Base-by-base conservation (phyloP, 2,329 filamentous ascomycete genomes). In the Scedosporium minutisporum region DNA sequence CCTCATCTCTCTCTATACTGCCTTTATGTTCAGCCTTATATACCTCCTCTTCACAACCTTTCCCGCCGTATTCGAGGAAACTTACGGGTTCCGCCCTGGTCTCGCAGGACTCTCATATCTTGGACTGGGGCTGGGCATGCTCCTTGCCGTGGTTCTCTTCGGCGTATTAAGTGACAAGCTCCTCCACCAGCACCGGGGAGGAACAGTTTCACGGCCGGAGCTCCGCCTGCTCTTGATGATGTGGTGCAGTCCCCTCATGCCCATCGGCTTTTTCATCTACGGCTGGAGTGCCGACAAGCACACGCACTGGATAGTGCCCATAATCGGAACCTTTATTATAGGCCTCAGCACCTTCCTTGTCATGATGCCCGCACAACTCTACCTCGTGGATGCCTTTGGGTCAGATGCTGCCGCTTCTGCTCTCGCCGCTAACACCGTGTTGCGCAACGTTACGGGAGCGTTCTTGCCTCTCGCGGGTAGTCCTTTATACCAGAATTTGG, bases 351-450 rank as follows among this genome's bases (percentile, higher is more conserved):
- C 77, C 41, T 68, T 80, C 7, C 67, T 75, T n/a, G 72, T 77
- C 3, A 78, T 78, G 63, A 83, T 86, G 71, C 71, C 70, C 64
- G 73, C 82, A 1, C 80, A 83, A 62, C 84, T 83, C 3, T 91
- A 90, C 66, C 78, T 89, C 2, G 81, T 89, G 33, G 86, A 90
- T 62, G 78, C 81, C 3, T 80, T 78, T 62, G 44, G 44, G 23
- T 73, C 74, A n/a, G 65, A 75, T 44, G 80, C 78, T 62, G 76
- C 78, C 4, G 78, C 79, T 16, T 77, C 73, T 1, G 78, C 78
- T 0, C 80, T 89, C 1, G 87, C 87, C 0, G 86, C 86, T 1
- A 87, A 80, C 65, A 83, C 84, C 0, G 80, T 89, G 0, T 71
- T 88, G 12, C 75, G 86, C 14, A 78, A 73, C 7, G 70, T 87